A percentile compares a stretch with the other conserved stretches of the same genome.
These are phyloP conservation scores for Colletotrichum cordylinicola DNA, from an alignment of 2,329 filamentous ascomycete species.

Conservation along the genomic window DNA sequence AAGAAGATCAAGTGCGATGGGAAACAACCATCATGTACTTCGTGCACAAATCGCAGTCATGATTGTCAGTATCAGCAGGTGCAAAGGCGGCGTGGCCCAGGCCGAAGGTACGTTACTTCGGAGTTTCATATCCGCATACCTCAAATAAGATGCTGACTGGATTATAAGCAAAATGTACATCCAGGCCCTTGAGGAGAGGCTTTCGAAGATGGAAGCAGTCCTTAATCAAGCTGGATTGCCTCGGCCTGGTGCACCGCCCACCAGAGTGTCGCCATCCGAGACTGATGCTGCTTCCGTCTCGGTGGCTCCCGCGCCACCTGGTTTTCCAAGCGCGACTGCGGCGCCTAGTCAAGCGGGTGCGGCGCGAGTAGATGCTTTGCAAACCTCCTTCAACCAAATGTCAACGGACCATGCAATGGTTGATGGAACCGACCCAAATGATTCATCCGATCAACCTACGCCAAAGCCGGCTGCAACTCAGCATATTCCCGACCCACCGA, in stretches of 20 bases:
- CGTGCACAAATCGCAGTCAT: constrained; percentile 1
- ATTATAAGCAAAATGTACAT: constrained; percentile 17
- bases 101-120: constrained; percentile 1
- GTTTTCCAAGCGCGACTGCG: neutral
- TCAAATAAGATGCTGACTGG: neutral
- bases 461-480: neutral
- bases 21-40: constrained; percentile 5
- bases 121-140: too few relatives aligned
- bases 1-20: constrained; percentile 23
- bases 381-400: neutral
- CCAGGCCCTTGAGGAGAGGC: constrained; percentile 13
- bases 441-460: neutral
- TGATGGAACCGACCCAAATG: neutral
- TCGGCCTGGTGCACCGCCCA: constrained; percentile 4
- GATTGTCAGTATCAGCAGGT: constrained; percentile 18
- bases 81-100: constrained; percentile 16
- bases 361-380: neutral
- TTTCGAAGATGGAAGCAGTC: constrained; percentile 21
- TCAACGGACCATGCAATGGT: neutral
- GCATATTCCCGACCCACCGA: neutral
- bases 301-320: neutral
- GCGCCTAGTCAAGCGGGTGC: neutral
- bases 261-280: constrained; percentile 11
- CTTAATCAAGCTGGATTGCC: constrained; percentile 8
- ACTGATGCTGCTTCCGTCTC: constrained; percentile 10